phyloP scores from a whole-genome alignment of 805 yeast species.

The Yamadazyma kitorensis region DNA sequence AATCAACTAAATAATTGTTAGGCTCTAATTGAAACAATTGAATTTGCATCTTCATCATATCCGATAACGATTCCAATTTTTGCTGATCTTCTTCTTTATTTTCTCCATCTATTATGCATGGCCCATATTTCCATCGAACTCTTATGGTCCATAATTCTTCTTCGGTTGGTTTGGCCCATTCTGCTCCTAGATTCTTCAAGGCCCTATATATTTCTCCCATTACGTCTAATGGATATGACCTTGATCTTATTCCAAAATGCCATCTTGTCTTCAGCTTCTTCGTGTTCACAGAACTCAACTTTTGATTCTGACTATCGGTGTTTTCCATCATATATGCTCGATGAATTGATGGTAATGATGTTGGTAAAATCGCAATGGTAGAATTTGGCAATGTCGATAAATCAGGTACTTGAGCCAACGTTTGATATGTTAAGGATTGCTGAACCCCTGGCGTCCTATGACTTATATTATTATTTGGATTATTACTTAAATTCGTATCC shows the following conservation, averaged over 20 bases:
- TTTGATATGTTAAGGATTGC: conserved; percentile 45
- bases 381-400: conserved; percentile 59
- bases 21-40: conserved; percentile 95
- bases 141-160: conserved; percentile 95
- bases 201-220: conserved; percentile 99
- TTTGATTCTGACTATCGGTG: conserved; percentile 13
- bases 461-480: conserved; percentile 12
- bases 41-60: conserved; percentile 93
- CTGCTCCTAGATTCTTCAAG: conserved; percentile 88
- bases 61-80: conserved; percentile 46
- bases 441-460: conserved; percentile 41
- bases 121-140: conserved; percentile 87
- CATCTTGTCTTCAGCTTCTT: conserved; percentile 93
- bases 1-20: conserved; percentile 92
- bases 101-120: conserved; percentile 5
- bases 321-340: conserved; percentile 83
- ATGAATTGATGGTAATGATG: conserved; percentile 91
- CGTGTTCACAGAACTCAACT: conserved; percentile 54
- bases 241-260: conserved; percentile 97
- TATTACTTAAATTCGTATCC: conserved; percentile 15
- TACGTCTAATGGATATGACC: conserved; percentile 95
- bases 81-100: conserved; percentile 17
- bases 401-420: conserved; percentile 46
- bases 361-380: conserved; percentile 88
- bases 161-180: conserved; percentile 94